phyloP scores from a whole-genome alignment of 164 flowering plant genomes.

The Sextonia rubra region DNA sequence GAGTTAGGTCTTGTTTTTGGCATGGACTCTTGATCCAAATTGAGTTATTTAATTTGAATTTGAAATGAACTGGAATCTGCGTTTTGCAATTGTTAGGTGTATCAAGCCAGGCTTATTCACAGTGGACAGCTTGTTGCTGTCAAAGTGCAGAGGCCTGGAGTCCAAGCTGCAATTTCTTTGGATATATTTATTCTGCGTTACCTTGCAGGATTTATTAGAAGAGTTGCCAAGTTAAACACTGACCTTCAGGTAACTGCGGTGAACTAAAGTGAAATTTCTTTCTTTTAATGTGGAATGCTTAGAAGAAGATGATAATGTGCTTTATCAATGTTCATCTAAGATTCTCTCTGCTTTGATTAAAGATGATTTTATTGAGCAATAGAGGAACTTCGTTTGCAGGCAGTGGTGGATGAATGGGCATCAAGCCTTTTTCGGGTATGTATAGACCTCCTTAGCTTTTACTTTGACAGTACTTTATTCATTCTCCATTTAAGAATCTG shows the following conservation, averaged over 20 bases:
- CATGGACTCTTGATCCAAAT: not conserved
- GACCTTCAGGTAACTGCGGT: slow-evolving; percentile 73
- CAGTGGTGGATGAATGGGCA: slow-evolving; percentile 98
- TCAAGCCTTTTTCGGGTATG: slow-evolving; percentile 94
- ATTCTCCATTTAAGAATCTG: not conserved
- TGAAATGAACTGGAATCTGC: not conserved
- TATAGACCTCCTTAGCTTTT: slow-evolving; percentile 12
- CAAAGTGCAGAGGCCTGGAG: slow-evolving; percentile 98
- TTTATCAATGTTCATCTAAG: not conserved
- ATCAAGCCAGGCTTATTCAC: slow-evolving; percentile 74
- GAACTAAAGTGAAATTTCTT: not conserved
- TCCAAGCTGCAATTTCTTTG: slow-evolving; percentile 85
- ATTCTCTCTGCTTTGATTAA: not conserved
- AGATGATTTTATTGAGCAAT: slow-evolving; percentile 8
- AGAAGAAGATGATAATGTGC: not conserved
- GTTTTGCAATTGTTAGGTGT: slow-evolving; percentile 48
- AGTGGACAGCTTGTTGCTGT: slow-evolving; percentile 83
- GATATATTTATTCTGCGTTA: slow-evolving; percentile 80
- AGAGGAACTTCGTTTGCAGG: slow-evolving; percentile 44
- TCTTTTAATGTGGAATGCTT: not conserved
- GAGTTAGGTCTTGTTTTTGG: slow-evolving; percentile 3
- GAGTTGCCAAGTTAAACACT: slow-evolving; percentile 70
- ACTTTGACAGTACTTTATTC: slow-evolving; percentile 4
- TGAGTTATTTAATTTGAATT: not conserved
- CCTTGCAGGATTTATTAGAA: slow-evolving; percentile 59